Conservation (phyloP, 371 early-diverging fungal genomes). For the Mucor circinelloides region DNA sequence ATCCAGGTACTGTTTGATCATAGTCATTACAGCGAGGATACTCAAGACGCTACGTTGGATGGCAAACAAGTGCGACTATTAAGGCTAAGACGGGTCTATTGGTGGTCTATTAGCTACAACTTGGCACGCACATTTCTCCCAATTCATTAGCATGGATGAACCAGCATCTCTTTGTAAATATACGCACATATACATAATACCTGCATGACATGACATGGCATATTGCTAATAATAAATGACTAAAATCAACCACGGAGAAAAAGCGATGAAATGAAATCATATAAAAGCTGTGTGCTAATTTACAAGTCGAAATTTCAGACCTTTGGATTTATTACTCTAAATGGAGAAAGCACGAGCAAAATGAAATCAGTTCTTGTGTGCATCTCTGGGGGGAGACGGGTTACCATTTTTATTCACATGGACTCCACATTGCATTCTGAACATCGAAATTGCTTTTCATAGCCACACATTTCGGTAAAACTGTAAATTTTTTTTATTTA, state of each 20-base stretch:
- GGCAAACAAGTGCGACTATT: background rate
- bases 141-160: background rate
- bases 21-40: background rate
- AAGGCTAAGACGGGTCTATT: constrained; percentile 10
- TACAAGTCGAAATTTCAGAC: background rate
- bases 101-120: constrained; percentile 13
- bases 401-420: constrained; percentile 19
- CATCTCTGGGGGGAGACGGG: background rate
- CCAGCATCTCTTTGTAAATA: background rate
- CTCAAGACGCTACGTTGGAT: background rate
- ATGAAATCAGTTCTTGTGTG: background rate
- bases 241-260: background rate
- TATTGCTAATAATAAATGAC: background rate
- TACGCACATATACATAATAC: background rate
- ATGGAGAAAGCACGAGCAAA: constrained; percentile 17
- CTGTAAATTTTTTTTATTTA: background rate
- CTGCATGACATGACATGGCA: background rate
- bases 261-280: background rate
- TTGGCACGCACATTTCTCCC: background rate
- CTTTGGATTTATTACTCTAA: background rate
- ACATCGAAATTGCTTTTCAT: background rate
- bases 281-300: background rate
- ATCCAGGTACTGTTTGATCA: background rate
- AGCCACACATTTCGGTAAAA: background rate
- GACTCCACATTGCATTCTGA: background rate